Evolutionary conservation across 805 yeast genomes (phyloP).

Genomic region (Cyberlindnera americana): DNA sequence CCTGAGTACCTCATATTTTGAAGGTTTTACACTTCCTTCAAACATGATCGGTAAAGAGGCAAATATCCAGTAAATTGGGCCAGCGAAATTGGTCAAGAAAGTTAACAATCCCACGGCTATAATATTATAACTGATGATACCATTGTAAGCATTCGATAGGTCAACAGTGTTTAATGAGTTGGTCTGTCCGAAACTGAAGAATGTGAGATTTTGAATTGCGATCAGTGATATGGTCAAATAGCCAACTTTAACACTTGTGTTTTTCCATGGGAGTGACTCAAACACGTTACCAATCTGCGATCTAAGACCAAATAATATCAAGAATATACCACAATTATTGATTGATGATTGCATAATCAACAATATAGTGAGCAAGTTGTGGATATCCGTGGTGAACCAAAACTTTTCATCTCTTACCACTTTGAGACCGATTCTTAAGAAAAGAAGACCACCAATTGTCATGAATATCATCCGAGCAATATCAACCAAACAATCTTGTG

Average conservation of each 20-base stretch:
- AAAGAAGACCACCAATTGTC: slow-evolving; percentile 31
- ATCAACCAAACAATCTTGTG: slow-evolving; percentile 31
- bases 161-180: slow-evolving; percentile 91
- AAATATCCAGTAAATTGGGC: slow-evolving; percentile 78
- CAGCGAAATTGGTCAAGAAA: slow-evolving; percentile 79
- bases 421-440: slow-evolving; percentile 29
- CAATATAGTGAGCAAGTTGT: slow-evolving; percentile 36
- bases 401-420: slow-evolving; percentile 1
- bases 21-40: slow-evolving; percentile 26
- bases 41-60: slow-evolving; percentile 39
- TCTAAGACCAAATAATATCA: slow-evolving; percentile 34
- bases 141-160: slow-evolving; percentile 88
- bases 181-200: slow-evolving; percentile 86
- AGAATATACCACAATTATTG: slow-evolving; percentile 46
- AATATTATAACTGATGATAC: slow-evolving; percentile 68
- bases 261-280: background rate
- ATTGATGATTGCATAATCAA: slow-evolving; percentile 49
- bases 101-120: slow-evolving; percentile 72
- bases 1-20: slow-evolving; percentile 35
- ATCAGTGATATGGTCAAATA: slow-evolving; percentile 29
- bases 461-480: slow-evolving; percentile 34
- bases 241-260: slow-evolving; percentile 5
- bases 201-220: slow-evolving; percentile 68
- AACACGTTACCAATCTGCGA: slow-evolving; percentile 9
- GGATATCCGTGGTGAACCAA: slow-evolving; percentile 34